Conservation (phyloP, 257 asterid species). For the Fraxinus quadrangulata region DNA sequence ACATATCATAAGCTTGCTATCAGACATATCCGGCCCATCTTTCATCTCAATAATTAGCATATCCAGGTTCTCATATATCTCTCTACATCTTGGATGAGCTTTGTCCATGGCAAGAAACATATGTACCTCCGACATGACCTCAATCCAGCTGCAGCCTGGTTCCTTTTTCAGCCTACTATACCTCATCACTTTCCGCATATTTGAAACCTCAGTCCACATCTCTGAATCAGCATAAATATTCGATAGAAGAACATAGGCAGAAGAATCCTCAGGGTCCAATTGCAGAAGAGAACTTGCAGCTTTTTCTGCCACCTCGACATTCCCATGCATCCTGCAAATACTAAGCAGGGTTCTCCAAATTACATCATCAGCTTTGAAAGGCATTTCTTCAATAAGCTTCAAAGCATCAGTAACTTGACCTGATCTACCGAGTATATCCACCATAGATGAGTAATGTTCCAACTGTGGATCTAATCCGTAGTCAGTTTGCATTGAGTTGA, state of each 20-base stretch:
- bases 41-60: conserved; percentile 65
- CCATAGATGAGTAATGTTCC: conserved; percentile 92
- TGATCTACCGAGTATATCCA: conserved; percentile 72
- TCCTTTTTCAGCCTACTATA: conserved; percentile 62
- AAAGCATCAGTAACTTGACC: conserved; percentile 62
- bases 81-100: conserved; percentile 75
- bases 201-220: conserved; percentile 79
- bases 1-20: conserved; percentile 23
- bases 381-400: conserved; percentile 78
- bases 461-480: conserved; percentile 67
- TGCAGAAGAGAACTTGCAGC: conserved; percentile 67
- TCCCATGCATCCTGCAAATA: conserved; percentile 69
- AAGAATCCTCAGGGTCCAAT: conserved; percentile 75
- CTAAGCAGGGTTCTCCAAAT: conserved; percentile 90
- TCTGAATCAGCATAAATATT: conserved; percentile 81
- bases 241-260: conserved; percentile 72
- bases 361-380: conserved; percentile 73
- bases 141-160: conserved; percentile 95
- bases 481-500: conserved; percentile 53
- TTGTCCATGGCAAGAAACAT: conserved; percentile 85
- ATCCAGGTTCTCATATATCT: conserved; percentile 54
- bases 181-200: conserved; percentile 72
- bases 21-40: conserved; percentile 29
- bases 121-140: conserved; percentile 75
- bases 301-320: conserved; percentile 80